phyloP scores from a whole-genome alignment of 495 filamentous ascomycete species.

The Trichocladium antarcticum region DNA sequence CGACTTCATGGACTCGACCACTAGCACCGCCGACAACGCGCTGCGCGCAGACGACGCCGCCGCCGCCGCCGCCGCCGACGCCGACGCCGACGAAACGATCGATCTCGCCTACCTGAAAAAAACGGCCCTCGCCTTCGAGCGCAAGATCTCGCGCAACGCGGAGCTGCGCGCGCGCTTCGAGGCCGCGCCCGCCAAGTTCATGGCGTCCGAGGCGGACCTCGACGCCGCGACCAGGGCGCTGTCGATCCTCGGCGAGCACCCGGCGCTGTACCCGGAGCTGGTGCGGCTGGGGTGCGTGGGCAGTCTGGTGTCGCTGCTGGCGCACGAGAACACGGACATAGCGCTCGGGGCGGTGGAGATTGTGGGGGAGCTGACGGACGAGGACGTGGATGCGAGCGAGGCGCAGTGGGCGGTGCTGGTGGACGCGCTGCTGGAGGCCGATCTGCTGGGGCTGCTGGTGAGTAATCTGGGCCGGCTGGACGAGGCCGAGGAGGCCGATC shows the following conservation, averaged over 20 bases:
- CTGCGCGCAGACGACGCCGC: conserved; percentile 47
- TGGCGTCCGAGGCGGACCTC: conserved; percentile 68
- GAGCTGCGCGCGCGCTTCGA: conserved; percentile 84
- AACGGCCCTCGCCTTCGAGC: conserved; percentile 77
- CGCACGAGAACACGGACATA: conserved; percentile 96
- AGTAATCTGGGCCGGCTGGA: conserved; percentile 77
- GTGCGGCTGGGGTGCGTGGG: conserved; percentile 63
- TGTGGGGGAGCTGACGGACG: conserved; percentile 84
- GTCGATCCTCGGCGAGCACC: conserved; percentile 77
- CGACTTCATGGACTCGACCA: conserved; percentile 66
- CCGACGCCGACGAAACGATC: conserved; percentile 57
- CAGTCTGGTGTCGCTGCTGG: conserved; percentile 66
- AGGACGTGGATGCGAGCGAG: conserved; percentile 77
- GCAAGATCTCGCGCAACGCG: conserved; percentile 83
- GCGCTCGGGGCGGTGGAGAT: conserved; percentile 87
- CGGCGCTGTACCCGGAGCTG: conserved; percentile 77
- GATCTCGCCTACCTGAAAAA: conserved; percentile 75
- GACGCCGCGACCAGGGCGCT: conserved; percentile 83
- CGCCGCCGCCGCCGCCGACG: conserved; percentile 22
- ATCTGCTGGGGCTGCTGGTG: conserved; percentile 70
- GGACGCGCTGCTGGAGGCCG: conserved; percentile 69
- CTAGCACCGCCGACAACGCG: conserved; percentile 21
- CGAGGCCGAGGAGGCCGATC: conserved; percentile 66
- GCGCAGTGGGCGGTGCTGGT: conserved; percentile 76
- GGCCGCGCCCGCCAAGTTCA: conserved; percentile 69